Conservation (phyloP, 164 flowering plant genomes). For the Sedum album region DNA sequence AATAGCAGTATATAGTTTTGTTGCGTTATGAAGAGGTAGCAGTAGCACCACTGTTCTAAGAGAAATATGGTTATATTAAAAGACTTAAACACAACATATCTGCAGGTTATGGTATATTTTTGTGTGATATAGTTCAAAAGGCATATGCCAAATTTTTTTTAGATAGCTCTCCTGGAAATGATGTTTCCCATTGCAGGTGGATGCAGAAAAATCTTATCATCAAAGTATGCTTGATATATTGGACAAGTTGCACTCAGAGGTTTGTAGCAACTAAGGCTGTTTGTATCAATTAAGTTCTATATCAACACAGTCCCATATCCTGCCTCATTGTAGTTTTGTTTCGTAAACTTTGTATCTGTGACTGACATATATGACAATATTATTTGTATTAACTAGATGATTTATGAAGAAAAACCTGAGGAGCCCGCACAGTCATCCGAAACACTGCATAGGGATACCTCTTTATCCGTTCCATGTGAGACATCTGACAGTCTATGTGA, state of each 20-base stretch:
- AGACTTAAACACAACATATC: not conserved
- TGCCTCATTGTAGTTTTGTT: not conserved
- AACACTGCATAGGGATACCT: slow-evolving; percentile 19
- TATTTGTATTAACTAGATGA: slow-evolving; percentile 32
- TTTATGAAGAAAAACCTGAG: slow-evolving; percentile 30
- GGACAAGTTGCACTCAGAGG: slow-evolving; percentile 62
- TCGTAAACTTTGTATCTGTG: not conserved
- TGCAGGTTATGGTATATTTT: not conserved
- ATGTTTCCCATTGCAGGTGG: slow-evolving; percentile 36
- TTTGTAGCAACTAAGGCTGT: slow-evolving; percentile 16
- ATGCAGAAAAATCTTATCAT: slow-evolving; percentile 78
- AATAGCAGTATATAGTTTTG: not conserved
- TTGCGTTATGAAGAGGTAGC: too few relatives aligned
- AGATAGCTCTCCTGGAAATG: not conserved
- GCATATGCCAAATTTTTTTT: not conserved
- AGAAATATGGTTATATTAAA: not conserved
- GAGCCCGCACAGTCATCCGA: slow-evolving; percentile 27
- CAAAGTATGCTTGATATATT: slow-evolving; percentile 36
- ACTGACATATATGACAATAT: slow-evolving; percentile 11
- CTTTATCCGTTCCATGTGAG: slow-evolving; percentile 17
- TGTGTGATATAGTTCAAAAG: not conserved
- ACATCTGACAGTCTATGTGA: slow-evolving; percentile 17
- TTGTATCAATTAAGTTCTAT: not conserved
- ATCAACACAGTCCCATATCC: not conserved
- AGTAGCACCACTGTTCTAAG: not conserved